Conservation (phyloP, 345 rosid species). For the Viola odorata region DNA sequence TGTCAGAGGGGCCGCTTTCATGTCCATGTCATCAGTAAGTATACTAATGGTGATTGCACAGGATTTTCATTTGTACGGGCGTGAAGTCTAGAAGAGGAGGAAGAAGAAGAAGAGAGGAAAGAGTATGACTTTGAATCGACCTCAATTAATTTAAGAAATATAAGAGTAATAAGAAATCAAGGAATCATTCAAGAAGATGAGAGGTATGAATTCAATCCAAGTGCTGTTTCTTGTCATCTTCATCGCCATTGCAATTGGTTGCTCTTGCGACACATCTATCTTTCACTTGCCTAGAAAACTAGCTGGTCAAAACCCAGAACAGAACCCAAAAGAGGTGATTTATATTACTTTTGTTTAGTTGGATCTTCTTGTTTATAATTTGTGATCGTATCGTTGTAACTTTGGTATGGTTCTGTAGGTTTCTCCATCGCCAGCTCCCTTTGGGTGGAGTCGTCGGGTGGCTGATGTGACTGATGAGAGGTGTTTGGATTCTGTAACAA, state of each 20-base stretch:
- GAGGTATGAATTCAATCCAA: too few species aligned
- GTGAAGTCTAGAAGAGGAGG: neutral
- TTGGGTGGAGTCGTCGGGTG: neutral
- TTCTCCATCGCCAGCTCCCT: conserved; percentile 12
- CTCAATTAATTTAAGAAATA: neutral
- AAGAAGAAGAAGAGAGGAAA: neutral
- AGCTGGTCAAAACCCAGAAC: neutral
- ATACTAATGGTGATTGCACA: too few species aligned
- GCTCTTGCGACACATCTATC: neutral
- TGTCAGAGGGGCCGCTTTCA: too few species aligned
- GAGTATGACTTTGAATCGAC: neutral
- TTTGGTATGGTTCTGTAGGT: neutral
- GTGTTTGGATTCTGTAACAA: conserved; percentile 2
- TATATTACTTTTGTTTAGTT: neutral
- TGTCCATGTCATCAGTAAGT: too few species aligned
- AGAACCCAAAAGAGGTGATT: too few species aligned
- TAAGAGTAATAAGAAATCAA: neutral
- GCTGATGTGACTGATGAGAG: conserved; percentile 6
- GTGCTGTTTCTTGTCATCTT: too few species aligned
- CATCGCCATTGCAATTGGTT: too few species aligned
- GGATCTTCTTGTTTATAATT: neutral
- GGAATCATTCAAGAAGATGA: neutral
- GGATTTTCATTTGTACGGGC: neutral
- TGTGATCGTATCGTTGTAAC: neutral
- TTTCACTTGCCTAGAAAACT: neutral